These are phyloP conservation scores for Simplicillium sp. DNA, from an alignment of 2,329 filamentous ascomycete species.

Conservation along the genomic window DNA sequence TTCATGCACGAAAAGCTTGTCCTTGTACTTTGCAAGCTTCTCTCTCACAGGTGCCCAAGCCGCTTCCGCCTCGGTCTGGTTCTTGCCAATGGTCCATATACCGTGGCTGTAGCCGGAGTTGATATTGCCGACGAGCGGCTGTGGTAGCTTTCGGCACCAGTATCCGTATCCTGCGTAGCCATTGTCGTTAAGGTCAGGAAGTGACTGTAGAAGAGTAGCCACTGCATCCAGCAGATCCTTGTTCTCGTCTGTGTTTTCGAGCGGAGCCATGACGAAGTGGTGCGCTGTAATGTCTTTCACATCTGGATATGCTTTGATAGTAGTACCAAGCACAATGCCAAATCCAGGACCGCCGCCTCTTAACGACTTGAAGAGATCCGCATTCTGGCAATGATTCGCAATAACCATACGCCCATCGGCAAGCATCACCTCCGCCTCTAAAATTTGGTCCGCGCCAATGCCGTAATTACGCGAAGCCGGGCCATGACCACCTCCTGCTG, in stretches of 20 bases:
- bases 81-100: conserved; percentile 17
- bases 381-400: conserved; percentile 21
- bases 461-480: conserved; percentile 27
- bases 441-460: conserved; percentile 31
- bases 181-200: conserved; percentile 17
- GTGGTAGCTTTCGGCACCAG: conserved; percentile 17
- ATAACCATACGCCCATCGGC: conserved; percentile 23
- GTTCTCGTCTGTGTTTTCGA: conserved; percentile 13
- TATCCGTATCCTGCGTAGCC: conserved; percentile 18
- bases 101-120: conserved; percentile 18
- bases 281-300: conserved; percentile 14
- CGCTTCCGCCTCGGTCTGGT: conserved; percentile 11
- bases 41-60: conserved; percentile 11
- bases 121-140: conserved; percentile 12
- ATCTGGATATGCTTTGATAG: conserved; percentile 22
- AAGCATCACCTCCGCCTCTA: conserved; percentile 29
- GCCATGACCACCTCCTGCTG: conserved; percentile 30
- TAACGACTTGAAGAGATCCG: conserved; percentile 27
- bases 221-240: conserved; percentile 15
- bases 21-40: conserved; percentile 10
- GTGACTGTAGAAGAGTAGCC: conserved; percentile 18
- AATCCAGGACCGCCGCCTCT: conserved; percentile 26
- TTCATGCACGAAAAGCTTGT: conserved; percentile 12
- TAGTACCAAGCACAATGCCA: conserved; percentile 22
- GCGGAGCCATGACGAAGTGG: conserved; percentile 13